Evolutionary conservation across 139 green algal genomes (phyloP), one percentile per base, ranked within the genome.

Genomic region (Chlamydomonas sphaeroides): DNA sequence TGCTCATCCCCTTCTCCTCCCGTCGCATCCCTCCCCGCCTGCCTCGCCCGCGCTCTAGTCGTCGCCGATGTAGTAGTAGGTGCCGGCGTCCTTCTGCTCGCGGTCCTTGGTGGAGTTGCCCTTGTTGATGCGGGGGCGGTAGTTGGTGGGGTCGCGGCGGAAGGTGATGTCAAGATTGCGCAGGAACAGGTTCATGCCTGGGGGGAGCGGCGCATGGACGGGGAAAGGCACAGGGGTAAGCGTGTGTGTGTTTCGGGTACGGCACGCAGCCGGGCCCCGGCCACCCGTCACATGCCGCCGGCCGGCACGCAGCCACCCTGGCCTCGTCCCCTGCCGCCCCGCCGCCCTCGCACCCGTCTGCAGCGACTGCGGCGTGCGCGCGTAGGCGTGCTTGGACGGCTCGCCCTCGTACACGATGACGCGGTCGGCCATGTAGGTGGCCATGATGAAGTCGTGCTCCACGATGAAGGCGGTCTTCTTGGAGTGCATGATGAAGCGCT

Each of bases 361-460:
- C 81, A 99, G 88, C 20, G 74, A 84, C 89, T 97, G 93, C 11
- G 97, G 97, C 32, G 89, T 81, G 59, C 78, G 83, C 5, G 97
- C 97, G 7, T 87, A 94, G 57, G 96, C 97, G 53, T 93, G 69
- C 76, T 92, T 89, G 41, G 92, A 95, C 15, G 97, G 95, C 86
- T 91, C 49, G 28, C 97, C 97, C 71, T 98, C 95, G 85, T 99
- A 99, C 71, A 99, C 96, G 45, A 99, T 95, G 67, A 99, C 97
- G 0, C 92, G 86, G 91, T 99, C 97, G 25, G 97, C 97, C 67
- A 99, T 92, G 91, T 99, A 99, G 18, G 97, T 97, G 38, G 97
- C 95, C 97, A 99, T 99, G 96, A 99, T 99, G 93, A 99, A 99
- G 81, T 99, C 97, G 90, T 99, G 97, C 95, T 99, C 97, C 85